Conservation (phyloP, 129 eudicot genomes). For the Silybum marianum region DNA sequence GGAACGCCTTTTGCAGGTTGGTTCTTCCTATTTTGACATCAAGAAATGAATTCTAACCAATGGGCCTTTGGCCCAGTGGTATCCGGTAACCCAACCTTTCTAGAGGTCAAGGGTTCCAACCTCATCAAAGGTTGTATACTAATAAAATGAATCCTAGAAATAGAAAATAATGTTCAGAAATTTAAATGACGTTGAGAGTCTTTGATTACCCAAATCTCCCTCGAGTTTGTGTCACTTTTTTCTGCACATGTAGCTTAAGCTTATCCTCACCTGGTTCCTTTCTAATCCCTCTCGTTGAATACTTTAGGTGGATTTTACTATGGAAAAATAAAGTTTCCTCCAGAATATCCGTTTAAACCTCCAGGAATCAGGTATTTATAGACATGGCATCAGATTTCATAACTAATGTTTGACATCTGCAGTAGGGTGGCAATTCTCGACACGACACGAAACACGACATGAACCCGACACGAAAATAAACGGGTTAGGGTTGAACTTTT, state of each 20-base stretch:
- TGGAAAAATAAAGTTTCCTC: conserved; percentile 93
- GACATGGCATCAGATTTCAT: conserved; percentile 3
- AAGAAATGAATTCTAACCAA: not conserved
- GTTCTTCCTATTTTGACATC: not conserved
- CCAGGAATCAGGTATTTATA: conserved; percentile 79
- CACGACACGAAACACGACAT: too few species aligned
- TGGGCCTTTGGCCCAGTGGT: not conserved
- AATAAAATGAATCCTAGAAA: not conserved
- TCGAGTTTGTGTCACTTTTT: not conserved
- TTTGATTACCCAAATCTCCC: not conserved
- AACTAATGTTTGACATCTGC: not conserved
- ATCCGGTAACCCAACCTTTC: not conserved
- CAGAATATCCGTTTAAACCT: conserved; percentile 96
- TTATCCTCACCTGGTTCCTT: not conserved
- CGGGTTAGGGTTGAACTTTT: too few species aligned
- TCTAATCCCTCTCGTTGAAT: not conserved
- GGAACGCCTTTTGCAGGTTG: conserved; percentile 98
- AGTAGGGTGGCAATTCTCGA: too few species aligned
- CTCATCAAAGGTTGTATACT: not conserved
- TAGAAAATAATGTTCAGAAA: too few species aligned
- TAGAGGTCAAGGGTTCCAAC: not conserved
- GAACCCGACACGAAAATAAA: too few species aligned
- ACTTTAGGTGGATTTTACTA: conserved; percentile 90
- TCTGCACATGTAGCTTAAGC: not conserved
- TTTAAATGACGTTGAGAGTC: not conserved